These are phyloP conservation scores for Iberis pinnata DNA, from an alignment of 345 rosid species.

Conservation along the genomic window DNA sequence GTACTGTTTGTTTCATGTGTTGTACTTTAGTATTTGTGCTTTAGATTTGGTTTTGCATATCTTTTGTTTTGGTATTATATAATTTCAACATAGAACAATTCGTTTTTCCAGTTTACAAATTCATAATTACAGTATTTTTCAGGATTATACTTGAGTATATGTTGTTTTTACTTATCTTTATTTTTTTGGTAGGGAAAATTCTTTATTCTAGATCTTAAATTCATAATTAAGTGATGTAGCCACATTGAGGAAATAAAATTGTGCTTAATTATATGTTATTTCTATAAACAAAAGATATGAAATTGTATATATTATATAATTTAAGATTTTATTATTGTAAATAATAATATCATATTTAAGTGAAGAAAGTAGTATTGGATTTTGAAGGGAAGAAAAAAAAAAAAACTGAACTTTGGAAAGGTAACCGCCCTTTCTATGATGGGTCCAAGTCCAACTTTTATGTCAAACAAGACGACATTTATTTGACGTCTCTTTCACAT, in stretches of 20 bases:
- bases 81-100: no score
- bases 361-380: neutral
- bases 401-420: constrained; percentile 23
- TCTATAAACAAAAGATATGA: no score
- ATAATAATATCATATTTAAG: constrained; percentile 20
- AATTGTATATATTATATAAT: neutral
- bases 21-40: constrained; percentile 24
- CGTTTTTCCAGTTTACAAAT: neutral
- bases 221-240: neutral
- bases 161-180: no score
- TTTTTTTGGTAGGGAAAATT: no score
- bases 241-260: neutral
- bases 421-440: constrained; percentile 36
- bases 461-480: constrained; percentile 33
- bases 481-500: constrained; percentile 34
- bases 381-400: constrained; percentile 4
- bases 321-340: neutral
- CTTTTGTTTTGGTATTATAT: neutral
- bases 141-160: no score
- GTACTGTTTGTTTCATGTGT: constrained; percentile 18
- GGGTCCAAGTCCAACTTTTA: constrained; percentile 38
- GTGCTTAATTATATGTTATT: no score
- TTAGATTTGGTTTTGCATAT: constrained; percentile 19
- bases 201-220: neutral
- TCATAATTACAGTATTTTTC: no score